Conservation (phyloP, 2,329 filamentous ascomycete species). For the Fusarium oxysporum region DNA sequence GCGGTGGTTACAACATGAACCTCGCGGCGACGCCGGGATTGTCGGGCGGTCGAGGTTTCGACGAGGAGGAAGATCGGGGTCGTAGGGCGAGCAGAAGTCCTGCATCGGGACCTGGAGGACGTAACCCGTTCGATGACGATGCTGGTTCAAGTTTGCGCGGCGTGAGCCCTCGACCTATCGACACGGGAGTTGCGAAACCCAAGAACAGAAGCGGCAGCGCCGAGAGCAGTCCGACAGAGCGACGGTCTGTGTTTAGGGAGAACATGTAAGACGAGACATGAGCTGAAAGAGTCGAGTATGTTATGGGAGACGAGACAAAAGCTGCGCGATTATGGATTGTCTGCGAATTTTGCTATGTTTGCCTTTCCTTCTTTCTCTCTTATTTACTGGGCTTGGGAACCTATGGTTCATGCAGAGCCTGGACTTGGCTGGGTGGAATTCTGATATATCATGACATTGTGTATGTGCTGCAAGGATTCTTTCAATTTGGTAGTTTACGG, state of each 20-base stretch:
- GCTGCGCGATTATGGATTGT: conserved; percentile 17
- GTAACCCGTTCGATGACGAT: conserved; percentile 79
- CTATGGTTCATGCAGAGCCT: conserved; percentile 9
- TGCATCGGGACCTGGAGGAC: conserved; percentile 46
- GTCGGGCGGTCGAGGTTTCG: conserved; percentile 34
- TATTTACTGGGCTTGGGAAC: conserved; percentile 3
- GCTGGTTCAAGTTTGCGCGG: conserved; percentile 74
- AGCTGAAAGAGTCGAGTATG: not conserved
- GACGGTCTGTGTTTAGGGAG: conserved; percentile 77
- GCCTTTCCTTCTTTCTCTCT: not conserved
- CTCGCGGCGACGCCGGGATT: conserved; percentile 53
- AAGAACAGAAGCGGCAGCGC: conserved; percentile 49
- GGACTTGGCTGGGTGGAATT: conserved; percentile 33
- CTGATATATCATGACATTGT: conserved; percentile 38
- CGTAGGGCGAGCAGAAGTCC: conserved; percentile 59
- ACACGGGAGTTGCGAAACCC: conserved; percentile 55
- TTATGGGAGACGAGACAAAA: conserved; percentile 4
- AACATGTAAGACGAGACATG: conserved; percentile 62
- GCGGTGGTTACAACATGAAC: conserved; percentile 63
- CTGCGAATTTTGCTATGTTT: not conserved
- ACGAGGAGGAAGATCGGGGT: conserved; percentile 53
- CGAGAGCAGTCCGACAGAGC: conserved; percentile 72
- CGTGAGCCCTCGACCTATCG: conserved; percentile 81
- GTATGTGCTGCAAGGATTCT: conserved; percentile 10
- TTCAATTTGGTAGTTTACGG: conserved; percentile 24